Percentiles rank a stretch among this genome's conserved stretches.
These are phyloP conservation scores for Skeletonema costatum DNA, from an alignment of 108 stramenopile species.

Conservation along the genomic window DNA sequence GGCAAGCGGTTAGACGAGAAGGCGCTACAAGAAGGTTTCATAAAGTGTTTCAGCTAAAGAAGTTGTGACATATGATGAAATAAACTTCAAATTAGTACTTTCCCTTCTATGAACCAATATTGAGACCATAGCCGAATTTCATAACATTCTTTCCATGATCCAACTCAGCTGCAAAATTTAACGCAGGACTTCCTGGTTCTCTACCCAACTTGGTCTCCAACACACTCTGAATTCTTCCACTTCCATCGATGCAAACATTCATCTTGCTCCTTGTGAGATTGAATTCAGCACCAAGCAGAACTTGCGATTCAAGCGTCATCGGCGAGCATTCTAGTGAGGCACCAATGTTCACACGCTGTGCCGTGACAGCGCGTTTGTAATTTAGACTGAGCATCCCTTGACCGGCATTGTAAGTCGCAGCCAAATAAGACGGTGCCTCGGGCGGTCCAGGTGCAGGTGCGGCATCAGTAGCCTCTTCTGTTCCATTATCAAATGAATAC, in stretches of 20 bases:
- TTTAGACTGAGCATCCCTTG: conserved; percentile 63
- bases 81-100: conserved; percentile 3
- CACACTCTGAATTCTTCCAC: conserved; percentile 64
- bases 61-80: conserved; percentile 1
- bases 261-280: conserved; percentile 75
- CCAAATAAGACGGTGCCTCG: conserved; percentile 55
- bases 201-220: conserved; percentile 83
- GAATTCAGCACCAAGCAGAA: conserved; percentile 85
- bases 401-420: conserved; percentile 67
- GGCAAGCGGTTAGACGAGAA: conserved; percentile 68
- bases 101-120: conserved; percentile 56
- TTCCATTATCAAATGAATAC: conserved; percentile 45
- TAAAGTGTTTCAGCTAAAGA: conserved; percentile 50
- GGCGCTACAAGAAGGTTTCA: conserved; percentile 60
- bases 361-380: conserved; percentile 81
- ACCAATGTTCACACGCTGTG: conserved; percentile 76
- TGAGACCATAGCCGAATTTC: conserved; percentile 86
- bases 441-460: conserved; percentile 5
- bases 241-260: conserved; percentile 70
- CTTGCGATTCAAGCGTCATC: conserved; percentile 63
- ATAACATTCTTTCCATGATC: conserved; percentile 80
- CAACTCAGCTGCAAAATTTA: conserved; percentile 75
- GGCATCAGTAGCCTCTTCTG: conserved; percentile 3
- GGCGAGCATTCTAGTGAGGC: conserved; percentile 68
- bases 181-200: conserved; percentile 68